Base-by-base conservation (phyloP, 345 rosid genomes). In the Salix caprea region DNA sequence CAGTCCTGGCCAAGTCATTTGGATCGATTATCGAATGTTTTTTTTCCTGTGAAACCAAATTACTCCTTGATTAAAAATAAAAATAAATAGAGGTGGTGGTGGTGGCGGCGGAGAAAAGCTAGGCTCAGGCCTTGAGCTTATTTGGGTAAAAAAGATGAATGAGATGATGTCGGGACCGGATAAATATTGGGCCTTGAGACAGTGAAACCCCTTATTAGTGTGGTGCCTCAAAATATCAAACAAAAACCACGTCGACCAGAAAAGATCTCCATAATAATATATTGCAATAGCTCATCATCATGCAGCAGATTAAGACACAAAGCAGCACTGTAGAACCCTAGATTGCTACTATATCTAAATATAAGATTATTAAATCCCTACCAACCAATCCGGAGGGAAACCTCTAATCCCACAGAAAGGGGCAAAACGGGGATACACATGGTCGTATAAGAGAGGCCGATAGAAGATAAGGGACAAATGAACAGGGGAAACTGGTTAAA, bases 401-500 rank as follows among this genome's bases (percentile, higher is more conserved):
- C 12, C 4, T 71, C 19, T 19, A 3, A 58, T 58, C 62, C 6
- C 28, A 19, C 28, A 16, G 21, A 42, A 14, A n/a, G 67, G 76
- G 76, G 76, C 68, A 60, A 73, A 73, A 61, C 39, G 52, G 76
- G 40, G 67, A 70, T 4, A 34, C 37, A 34, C 37, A 34, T 34
- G 37, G 37, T 34, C 37, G 37, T 34, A 34, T 34, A 7, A 34
- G 37, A 34, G 37, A 34, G 37, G 37, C 0, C 37, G 37, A 5
- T 34, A 5, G 23, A 30, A 68, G 71, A 39, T 5, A 67, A 67
- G 65, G 79, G 77, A n/a, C 9, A 81, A 84, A 78, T 74, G 80
- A 81, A 77, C 77, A 87, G 86, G 80, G 60, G 19, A 54, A 24
- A 78, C 83, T 72, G 65, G 71, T 68, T 23, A 68, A 68, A 56